Percentiles rank a stretch among this genome's conserved stretches.
Conservation (phyloP, 2,329 filamentous ascomycete genomes). For the Colletotrichum viniferum region DNA sequence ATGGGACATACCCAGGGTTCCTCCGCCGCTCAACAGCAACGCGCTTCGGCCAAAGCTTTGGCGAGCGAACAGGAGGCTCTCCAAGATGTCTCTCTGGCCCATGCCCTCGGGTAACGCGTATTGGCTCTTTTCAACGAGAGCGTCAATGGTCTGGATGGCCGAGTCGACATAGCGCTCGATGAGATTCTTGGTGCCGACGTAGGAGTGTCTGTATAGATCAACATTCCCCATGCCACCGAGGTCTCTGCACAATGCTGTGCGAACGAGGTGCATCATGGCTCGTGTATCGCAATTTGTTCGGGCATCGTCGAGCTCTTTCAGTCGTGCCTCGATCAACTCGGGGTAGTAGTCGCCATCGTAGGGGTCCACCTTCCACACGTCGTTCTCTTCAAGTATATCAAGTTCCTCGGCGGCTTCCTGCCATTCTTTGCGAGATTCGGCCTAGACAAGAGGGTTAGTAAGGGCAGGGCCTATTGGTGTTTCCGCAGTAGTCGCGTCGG, state of each 20-base stretch:
- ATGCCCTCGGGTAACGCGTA: conserved; percentile 54
- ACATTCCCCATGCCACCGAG: conserved; percentile 86
- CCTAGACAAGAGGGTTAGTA: conserved; percentile 47
- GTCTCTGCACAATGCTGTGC: conserved; percentile 80
- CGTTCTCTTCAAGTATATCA: conserved; percentile 79
- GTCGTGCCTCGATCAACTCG: conserved; percentile 69
- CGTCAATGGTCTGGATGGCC: conserved; percentile 74
- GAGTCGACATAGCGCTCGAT: conserved; percentile 89
- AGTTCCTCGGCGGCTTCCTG: conserved; percentile 75
- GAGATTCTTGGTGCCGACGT: conserved; percentile 83
- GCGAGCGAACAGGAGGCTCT: conserved; percentile 72
- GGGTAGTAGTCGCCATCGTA: conserved; percentile 72
- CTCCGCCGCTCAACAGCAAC: conserved; percentile 81
- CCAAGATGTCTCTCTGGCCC: conserved; percentile 64
- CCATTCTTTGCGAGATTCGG: conserved; percentile 75
- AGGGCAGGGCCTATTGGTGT: neutral
- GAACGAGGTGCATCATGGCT: conserved; percentile 79
- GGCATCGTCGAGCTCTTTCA: conserved; percentile 77
- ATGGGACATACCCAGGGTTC: conserved; percentile 91
- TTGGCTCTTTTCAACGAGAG: conserved; percentile 67
- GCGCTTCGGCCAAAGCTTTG: conserved; percentile 88
- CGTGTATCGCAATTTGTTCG: conserved; percentile 73
- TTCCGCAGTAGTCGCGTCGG: neutral
- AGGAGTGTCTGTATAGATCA: conserved; percentile 81
- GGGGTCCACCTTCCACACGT: conserved; percentile 77